phyloP scores from a whole-genome alignment of 306 rosid genomes.

The Cucumis cinereus region DNA sequence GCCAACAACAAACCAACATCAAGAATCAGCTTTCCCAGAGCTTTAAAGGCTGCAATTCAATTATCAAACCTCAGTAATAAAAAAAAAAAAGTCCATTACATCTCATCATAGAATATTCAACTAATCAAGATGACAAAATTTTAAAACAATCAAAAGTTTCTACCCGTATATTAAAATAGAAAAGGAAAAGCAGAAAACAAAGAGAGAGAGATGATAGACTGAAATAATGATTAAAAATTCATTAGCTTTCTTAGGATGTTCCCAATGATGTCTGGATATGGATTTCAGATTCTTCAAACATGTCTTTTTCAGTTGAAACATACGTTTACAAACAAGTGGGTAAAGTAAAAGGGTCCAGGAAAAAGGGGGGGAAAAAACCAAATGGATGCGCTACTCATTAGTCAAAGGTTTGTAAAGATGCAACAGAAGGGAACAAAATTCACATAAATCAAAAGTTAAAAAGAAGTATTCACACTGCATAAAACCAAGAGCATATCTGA shows the following conservation, averaged over 20 bases:
- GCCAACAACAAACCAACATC: conserved; percentile 94
- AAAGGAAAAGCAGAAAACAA: neutral
- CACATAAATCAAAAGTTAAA: neutral
- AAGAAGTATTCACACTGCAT: neutral
- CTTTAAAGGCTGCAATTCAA: conserved; percentile 62
- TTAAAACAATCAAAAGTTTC: neutral
- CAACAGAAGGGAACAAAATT: neutral
- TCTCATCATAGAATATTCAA: neutral
- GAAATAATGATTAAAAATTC: neutral
- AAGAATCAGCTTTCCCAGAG: conserved; percentile 80
- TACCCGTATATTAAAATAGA: neutral
- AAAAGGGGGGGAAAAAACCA: neutral
- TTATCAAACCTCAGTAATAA: conserved; percentile 10
- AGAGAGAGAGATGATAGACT: neutral
- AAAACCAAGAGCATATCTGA: neutral
- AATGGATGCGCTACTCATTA: neutral
- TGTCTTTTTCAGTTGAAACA: neutral
- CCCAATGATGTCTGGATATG: neutral
- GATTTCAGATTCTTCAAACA: neutral
- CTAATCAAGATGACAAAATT: neutral
- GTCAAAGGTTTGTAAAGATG: neutral
- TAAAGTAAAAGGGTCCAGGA: neutral
- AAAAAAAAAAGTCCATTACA: neutral
- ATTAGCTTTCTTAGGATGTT: neutral
- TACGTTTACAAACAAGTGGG: neutral